Evolutionary conservation across 768 basidiomycete species (phyloP).

Genomic region (Pleurotus pulmonarius): DNA sequence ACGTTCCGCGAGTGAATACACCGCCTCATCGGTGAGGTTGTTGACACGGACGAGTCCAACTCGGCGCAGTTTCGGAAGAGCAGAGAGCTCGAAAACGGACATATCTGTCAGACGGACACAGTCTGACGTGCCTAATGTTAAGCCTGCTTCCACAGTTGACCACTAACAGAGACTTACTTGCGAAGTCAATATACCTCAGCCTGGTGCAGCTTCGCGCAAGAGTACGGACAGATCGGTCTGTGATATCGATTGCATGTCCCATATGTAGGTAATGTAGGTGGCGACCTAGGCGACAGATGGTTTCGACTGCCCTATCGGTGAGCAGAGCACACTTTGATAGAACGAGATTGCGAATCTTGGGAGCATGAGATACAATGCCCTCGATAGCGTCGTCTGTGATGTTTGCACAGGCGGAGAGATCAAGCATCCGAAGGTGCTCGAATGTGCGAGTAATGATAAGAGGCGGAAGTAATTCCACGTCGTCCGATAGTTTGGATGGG

Average conservation of each 20-base stretch:
- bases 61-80: slow-evolving; percentile 84
- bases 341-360: slow-evolving; percentile 82
- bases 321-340: slow-evolving; percentile 79
- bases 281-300: slow-evolving; percentile 84
- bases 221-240: slow-evolving; percentile 80
- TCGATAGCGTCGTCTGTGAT: slow-evolving; percentile 84
- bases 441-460: slow-evolving; percentile 62
- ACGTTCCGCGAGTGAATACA: slow-evolving; percentile 83
- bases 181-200: slow-evolving; percentile 93
- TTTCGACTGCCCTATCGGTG: slow-evolving; percentile 80
- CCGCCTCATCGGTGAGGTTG: slow-evolving; percentile 91
- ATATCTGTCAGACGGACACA: slow-evolving; percentile 87
- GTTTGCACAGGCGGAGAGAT: slow-evolving; percentile 80
- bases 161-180: slow-evolving; percentile 55
- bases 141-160: not conserved
- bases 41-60: slow-evolving; percentile 93
- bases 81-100: slow-evolving; percentile 88
- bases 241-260: slow-evolving; percentile 87
- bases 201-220: slow-evolving; percentile 87
- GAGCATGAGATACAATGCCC: slow-evolving; percentile 76
- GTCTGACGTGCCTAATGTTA: slow-evolving; percentile 41
- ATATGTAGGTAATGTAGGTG: slow-evolving; percentile 93
- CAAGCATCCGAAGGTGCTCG: slow-evolving; percentile 89
- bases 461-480: slow-evolving; percentile 52
- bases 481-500: slow-evolving; percentile 18